Conservation (phyloP, 352 stramenopile genomes). For the Globisporangium camurandrum region DNA sequence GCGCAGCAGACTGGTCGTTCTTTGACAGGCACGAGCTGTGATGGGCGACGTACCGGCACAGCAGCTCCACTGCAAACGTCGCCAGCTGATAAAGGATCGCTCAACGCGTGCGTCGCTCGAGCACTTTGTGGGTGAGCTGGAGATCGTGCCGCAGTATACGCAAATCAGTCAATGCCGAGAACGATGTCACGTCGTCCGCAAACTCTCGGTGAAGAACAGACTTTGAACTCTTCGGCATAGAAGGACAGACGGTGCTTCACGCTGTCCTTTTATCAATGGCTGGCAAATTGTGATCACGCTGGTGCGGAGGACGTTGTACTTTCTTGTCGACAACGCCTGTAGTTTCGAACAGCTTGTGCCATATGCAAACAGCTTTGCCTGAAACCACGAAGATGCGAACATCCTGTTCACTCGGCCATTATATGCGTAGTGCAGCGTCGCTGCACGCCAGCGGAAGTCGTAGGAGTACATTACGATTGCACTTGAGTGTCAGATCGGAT, state of each 20-base stretch:
- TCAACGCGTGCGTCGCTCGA: conserved; percentile 3
- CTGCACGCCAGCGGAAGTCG: background rate
- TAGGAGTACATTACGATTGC: background rate
- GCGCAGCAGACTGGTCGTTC: background rate
- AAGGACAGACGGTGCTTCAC: background rate
- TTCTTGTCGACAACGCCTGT: background rate
- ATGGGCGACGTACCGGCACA: background rate
- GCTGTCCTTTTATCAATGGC: background rate
- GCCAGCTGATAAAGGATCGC: background rate
- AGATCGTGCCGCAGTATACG: conserved; percentile 12
- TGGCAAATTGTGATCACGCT: background rate
- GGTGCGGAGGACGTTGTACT: background rate
- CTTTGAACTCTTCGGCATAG: background rate
- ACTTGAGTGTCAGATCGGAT: background rate
- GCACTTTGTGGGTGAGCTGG: conserved; percentile 7
- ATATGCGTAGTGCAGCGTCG: background rate
- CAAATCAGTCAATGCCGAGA: conserved; percentile 1
- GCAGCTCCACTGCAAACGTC: background rate
- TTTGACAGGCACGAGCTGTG: background rate
- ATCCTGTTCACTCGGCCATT: background rate
- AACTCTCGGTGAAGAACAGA: background rate
- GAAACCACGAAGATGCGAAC: background rate
- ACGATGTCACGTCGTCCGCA: background rate
- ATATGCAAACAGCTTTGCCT: background rate
- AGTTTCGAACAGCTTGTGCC: background rate